These are phyloP conservation scores for Wickerhamiella lipophila DNA, from an alignment of 805 yeast genomes.

Conservation along the genomic window DNA sequence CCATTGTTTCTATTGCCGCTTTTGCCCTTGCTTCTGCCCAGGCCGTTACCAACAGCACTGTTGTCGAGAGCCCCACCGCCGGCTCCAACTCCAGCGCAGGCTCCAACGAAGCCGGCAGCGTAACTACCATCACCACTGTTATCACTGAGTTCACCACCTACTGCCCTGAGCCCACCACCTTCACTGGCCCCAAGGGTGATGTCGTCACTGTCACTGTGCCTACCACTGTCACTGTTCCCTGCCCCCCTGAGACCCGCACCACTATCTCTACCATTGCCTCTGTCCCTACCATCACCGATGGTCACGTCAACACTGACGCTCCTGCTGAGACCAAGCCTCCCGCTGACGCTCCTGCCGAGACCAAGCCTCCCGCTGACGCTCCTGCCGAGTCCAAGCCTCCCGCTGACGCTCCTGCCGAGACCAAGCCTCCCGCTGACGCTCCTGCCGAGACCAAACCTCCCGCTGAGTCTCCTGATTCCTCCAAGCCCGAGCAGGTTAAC, in stretches of 20 bases:
- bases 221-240: slow-evolving; percentile 67
- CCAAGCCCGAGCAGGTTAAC: slow-evolving; percentile 8
- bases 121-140: slow-evolving; percentile 15
- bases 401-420: slow-evolving; percentile 45
- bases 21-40: slow-evolving; percentile 7
- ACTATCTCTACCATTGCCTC: slow-evolving; percentile 62
- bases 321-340: slow-evolving; percentile 61
- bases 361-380: slow-evolving; percentile 1
- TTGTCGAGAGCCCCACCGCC: too few species aligned
- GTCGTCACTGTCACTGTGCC: slow-evolving; percentile 59
- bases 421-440: slow-evolving; percentile 35
- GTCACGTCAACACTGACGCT: slow-evolving; percentile 13
- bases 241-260: slow-evolving; percentile 35
- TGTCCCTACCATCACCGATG: too few species aligned
- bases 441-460: not conserved
- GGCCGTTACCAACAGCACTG: not conserved
- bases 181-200: slow-evolving; percentile 43
- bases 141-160: slow-evolving; percentile 48
- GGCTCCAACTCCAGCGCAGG: too few species aligned
- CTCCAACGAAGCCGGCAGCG: slow-evolving; percentile 10
- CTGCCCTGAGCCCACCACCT: slow-evolving; percentile 59
- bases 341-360: slow-evolving; percentile 5
- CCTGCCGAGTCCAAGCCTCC: not conserved
- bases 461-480: slow-evolving; percentile 1
- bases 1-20: not conserved